Base-by-base conservation (phyloP, 2,329 filamentous ascomycete genomes). In the Paraphoma sp. region DNA sequence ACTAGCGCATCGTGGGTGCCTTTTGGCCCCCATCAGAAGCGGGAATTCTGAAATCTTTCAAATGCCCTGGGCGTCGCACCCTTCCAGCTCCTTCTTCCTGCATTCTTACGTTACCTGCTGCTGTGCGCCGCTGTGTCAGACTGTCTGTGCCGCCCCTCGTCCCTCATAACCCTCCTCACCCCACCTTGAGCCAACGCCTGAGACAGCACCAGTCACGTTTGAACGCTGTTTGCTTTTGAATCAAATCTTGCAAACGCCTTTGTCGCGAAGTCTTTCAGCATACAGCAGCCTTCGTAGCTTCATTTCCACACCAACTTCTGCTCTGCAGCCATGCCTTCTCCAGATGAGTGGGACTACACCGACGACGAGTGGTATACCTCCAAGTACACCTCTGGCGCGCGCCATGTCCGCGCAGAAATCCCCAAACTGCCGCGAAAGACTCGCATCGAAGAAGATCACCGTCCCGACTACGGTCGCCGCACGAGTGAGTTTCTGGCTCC, bases 401-500 rank as follows among this genome's bases (percentile, higher is more conserved):
- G 74, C 61, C 72, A 76, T 70, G 69, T 76, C 30, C 53, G 51
- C 44, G 38, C 38, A 28, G 43, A 46, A 38, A 44, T 53, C 23
- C 56, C 63, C 6, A 51, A 33, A 38, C 59, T 64, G 18, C 36
- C 60, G 6, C 65, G 59, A 48, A 65, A 52, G 51, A 31, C 46
- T 31, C 60, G 56, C 47, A 63, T 67, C 30, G 67, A 68, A 44
- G 62, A 57, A 7, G 42, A 51, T 16, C 46, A 54, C 45, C 59
- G 59, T 48, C 62, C 62, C 41, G 62, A 64, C 11, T 63, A 62
- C 45, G 67, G 56, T 33, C 71, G 68, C 41, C 69, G 64, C 54
- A 67, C 69, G 48, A 67, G 62, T 40, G 72, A 76, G 38, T 70
- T 70, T 17, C 64, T 76, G 23, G 56, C 51, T 11, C 74, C 73